Percentiles rank a stretch among this genome's conserved stretches.
These are phyloP conservation scores for Rugonectria rugulosa DNA, from an alignment of 2,329 filamentous ascomycete species.

Conservation along the genomic window DNA sequence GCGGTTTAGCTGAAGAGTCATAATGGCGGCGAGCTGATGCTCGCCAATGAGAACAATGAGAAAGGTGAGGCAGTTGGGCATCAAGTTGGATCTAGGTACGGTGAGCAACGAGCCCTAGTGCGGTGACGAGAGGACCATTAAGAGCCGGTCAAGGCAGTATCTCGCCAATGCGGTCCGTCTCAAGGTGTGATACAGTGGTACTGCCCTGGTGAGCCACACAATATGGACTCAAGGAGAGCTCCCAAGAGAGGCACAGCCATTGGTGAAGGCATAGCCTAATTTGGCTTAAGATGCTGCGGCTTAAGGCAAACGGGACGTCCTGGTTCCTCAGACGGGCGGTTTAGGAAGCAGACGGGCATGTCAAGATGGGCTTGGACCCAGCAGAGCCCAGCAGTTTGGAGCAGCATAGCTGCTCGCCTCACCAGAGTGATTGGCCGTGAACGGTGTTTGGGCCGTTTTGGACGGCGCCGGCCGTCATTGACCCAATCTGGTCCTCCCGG, in stretches of 20 bases:
- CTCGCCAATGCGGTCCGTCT: constrained; percentile 26
- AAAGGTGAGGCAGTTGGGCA: constrained; percentile 31
- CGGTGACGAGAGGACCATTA: constrained; percentile 31
- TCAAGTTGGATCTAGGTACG: constrained; percentile 28
- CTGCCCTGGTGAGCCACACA: constrained; percentile 28
- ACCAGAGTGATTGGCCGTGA: constrained; percentile 37
- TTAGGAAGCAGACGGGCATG: constrained; percentile 28
- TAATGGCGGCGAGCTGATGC: constrained; percentile 36
- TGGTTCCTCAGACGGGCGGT: constrained; percentile 31
- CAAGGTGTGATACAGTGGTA: constrained; percentile 33
- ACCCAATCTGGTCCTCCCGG: constrained; percentile 37
- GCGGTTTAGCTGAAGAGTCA: constrained; percentile 35
- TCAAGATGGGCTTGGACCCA: constrained; percentile 26
- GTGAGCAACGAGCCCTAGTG: constrained; percentile 30
- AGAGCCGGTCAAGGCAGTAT: constrained; percentile 25
- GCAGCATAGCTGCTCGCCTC: constrained; percentile 33
- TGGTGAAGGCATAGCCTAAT: constrained; percentile 28
- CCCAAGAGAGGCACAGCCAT: constrained; percentile 31
- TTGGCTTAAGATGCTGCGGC: constrained; percentile 31
- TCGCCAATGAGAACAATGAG: constrained; percentile 38
- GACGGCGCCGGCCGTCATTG: constrained; percentile 33
- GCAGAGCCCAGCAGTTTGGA: constrained; percentile 30
- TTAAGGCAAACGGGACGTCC: constrained; percentile 20
- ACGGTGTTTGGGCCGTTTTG: constrained; percentile 36
- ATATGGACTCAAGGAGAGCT: constrained; percentile 31